These are phyloP conservation scores for Athelia sp. DNA, from an alignment of 1,284 basidiomycete species.

Conservation along the genomic window DNA sequence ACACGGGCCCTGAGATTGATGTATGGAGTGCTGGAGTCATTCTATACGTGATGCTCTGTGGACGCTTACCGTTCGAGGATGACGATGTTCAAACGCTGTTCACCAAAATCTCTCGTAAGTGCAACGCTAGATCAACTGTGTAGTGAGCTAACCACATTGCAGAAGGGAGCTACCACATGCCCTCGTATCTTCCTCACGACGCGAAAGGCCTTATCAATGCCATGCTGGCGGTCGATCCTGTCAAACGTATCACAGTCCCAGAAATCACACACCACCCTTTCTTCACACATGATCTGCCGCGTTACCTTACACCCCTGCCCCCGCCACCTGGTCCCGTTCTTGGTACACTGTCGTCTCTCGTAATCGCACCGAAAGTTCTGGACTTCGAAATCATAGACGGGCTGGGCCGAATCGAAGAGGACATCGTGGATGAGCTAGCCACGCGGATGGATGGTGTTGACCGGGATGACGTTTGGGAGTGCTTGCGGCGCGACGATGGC, in stretches of 20 bases:
- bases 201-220: constrained; percentile 74
- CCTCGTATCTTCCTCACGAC: constrained; percentile 71
- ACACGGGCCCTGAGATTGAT: constrained; percentile 94
- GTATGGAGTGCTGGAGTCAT: constrained; percentile 98
- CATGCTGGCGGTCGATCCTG: constrained; percentile 90
- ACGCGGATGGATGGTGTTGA: constrained; percentile 73
- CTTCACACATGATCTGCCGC: constrained; percentile 81
- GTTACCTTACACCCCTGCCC: constrained; percentile 83
- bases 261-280: constrained; percentile 89
- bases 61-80: constrained; percentile 91
- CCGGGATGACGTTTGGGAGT: constrained; percentile 83
- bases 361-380: constrained; percentile 56
- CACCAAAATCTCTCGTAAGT: constrained; percentile 86
- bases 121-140: constrained; percentile 1
- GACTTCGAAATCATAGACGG: constrained; percentile 78
- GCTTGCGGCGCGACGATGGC: constrained; percentile 76
- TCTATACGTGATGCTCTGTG: constrained; percentile 92
- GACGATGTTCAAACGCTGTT: constrained; percentile 90
- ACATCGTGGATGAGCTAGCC: constrained; percentile 82
- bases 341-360: constrained; percentile 64
- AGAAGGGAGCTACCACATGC: constrained; percentile 86
- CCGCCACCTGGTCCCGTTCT: constrained; percentile 76
- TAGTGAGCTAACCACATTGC: constrained; percentile 1
- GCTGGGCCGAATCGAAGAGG: constrained; percentile 85
- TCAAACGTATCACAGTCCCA: constrained; percentile 87